Percentiles rank a stretch among this genome's conserved stretches.
phyloP scores from a whole-genome alignment of 495 filamentous ascomycete genomes.

The Elaphomyces granulatus region DNA sequence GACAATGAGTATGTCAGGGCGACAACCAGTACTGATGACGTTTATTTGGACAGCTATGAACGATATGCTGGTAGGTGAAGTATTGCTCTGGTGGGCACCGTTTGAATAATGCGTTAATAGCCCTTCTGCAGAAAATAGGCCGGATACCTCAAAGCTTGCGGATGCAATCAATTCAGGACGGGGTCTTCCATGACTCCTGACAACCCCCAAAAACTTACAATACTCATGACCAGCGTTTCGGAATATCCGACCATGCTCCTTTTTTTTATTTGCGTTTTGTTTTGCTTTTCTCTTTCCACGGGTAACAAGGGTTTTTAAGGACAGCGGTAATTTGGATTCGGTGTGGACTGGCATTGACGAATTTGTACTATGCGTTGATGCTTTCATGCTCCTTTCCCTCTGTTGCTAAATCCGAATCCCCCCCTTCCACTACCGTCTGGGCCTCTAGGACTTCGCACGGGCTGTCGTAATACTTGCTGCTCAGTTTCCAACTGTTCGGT shows the following conservation, averaged over 20 bases:
- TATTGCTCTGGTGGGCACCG: too few relatives aligned
- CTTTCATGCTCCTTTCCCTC: conserved; percentile 33
- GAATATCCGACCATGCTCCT: too few relatives aligned
- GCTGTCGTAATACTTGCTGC: conserved; percentile 36
- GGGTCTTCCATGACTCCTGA: conserved; percentile 28
- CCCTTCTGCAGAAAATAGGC: conserved; percentile 37
- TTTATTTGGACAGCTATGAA: conserved; percentile 62
- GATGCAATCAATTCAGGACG: conserved; percentile 44
- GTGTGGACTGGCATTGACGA: too few relatives aligned
- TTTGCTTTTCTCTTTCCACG: too few relatives aligned
- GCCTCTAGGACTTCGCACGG: conserved; percentile 54
- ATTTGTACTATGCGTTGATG: background rate
- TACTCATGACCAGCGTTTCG: too few relatives aligned
- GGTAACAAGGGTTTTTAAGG: too few relatives aligned
- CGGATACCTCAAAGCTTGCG: conserved; percentile 43
- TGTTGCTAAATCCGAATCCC: conserved; percentile 48
- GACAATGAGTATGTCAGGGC: conserved; percentile 53
- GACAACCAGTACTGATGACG: conserved; percentile 60
- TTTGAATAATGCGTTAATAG: background rate
- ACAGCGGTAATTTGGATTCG: too few relatives aligned
- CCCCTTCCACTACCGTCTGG: conserved; percentile 64
- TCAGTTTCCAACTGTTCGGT: conserved; percentile 16
- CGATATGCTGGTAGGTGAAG: conserved; percentile 44
- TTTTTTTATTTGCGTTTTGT: too few relatives aligned
- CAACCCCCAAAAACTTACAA: background rate